Percentiles rank a stretch among this genome's conserved stretches.
phyloP scores from a whole-genome alignment of 176 grass and related monocot species.

The Raddia distichophylla region DNA sequence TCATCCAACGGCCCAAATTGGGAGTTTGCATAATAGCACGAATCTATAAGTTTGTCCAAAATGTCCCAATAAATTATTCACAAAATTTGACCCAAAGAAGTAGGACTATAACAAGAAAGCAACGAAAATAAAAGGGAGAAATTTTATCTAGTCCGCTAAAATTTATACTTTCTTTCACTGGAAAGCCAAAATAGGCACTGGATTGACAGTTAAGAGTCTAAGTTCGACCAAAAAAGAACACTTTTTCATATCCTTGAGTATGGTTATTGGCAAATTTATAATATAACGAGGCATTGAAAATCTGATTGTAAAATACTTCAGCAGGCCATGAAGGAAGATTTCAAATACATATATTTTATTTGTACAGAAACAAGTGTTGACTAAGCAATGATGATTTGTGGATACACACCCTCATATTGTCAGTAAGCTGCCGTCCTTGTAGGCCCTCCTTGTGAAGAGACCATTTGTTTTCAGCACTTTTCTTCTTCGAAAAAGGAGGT shows the following conservation, averaged over 20 bases:
- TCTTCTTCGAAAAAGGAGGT: conserved; percentile 91
- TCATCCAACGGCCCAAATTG: background rate
- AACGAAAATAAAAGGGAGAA: background rate
- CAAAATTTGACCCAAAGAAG: background rate
- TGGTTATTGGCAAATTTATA: background rate
- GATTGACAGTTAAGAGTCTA: background rate
- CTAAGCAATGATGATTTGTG: conserved; percentile 23
- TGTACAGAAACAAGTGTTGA: background rate
- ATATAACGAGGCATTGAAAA: background rate
- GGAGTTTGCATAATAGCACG: too few relatives aligned
- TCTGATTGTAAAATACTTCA: background rate
- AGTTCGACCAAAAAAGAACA: background rate
- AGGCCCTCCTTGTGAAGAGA: conserved; percentile 92
- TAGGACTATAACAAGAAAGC: background rate
- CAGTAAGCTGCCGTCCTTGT: conserved; percentile 80
- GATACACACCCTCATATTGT: conserved; percentile 63
- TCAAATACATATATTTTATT: background rate
- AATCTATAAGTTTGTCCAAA: background rate
- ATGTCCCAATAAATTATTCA: conserved; percentile 1
- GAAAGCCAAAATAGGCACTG: background rate
- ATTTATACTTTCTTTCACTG: background rate
- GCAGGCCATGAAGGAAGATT: conserved; percentile 3
- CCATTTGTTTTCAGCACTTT: conserved; percentile 88
- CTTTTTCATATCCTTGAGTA: background rate
- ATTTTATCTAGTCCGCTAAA: background rate